phyloP scores from a whole-genome alignment of 352 stramenopile species.

The Phytophthora chlamydospora region DNA sequence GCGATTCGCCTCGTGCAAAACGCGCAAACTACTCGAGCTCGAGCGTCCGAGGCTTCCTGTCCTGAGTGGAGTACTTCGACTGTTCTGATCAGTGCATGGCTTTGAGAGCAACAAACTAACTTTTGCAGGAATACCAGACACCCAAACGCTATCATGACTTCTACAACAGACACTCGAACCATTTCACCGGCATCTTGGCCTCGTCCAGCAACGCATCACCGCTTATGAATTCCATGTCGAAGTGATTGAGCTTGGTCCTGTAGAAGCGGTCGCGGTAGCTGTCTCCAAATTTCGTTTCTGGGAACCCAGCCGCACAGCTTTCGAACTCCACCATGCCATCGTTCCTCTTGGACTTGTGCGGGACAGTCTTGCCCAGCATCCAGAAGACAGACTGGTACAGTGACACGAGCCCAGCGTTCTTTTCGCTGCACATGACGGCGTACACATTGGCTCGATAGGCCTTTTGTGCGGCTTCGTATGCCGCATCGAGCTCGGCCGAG shows the following conservation, averaged over 20 bases:
- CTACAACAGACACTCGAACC: slow-evolving; percentile 59
- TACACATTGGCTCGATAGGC: slow-evolving; percentile 35
- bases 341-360: slow-evolving; percentile 26
- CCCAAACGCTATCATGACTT: neutral
- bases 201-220: slow-evolving; percentile 43
- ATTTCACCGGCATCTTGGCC: slow-evolving; percentile 55
- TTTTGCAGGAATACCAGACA: too few species aligned
- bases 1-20: neutral
- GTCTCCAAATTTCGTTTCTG: slow-evolving; percentile 36
- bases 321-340: slow-evolving; percentile 36
- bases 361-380: slow-evolving; percentile 18
- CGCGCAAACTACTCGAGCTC: neutral
- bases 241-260: slow-evolving; percentile 54
- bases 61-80: too few species aligned
- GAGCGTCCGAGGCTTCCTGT: too few species aligned
- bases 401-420: slow-evolving; percentile 29
- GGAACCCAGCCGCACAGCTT: slow-evolving; percentile 30
- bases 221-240: slow-evolving; percentile 49
- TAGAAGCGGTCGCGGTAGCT: slow-evolving; percentile 48
- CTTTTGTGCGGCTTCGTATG: slow-evolving; percentile 30
- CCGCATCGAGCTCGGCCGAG: slow-evolving; percentile 10
- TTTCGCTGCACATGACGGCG: slow-evolving; percentile 34
- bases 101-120: too few species aligned
- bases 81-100: too few species aligned
- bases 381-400: slow-evolving; percentile 20